Percentiles rank a stretch among this genome's conserved stretches.
Conservation (phyloP, 768 basidiomycete species). For the Suillus alpinus region DNA sequence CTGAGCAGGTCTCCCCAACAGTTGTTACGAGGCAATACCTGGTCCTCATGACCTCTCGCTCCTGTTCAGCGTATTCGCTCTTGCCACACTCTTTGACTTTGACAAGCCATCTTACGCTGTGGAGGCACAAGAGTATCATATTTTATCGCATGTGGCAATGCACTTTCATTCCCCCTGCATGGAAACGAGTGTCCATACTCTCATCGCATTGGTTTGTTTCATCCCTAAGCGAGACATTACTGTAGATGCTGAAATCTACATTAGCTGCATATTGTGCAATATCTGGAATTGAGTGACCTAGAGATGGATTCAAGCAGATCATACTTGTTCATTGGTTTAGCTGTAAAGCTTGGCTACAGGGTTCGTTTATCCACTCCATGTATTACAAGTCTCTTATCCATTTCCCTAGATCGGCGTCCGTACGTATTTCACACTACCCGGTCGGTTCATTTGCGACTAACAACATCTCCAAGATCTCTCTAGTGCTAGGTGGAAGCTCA, state of each 20-base stretch:
- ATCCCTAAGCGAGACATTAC: slow-evolving; percentile 14
- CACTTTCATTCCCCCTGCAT: slow-evolving; percentile 42
- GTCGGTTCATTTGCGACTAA: background rate
- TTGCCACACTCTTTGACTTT: slow-evolving; percentile 63
- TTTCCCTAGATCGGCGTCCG: slow-evolving; percentile 53
- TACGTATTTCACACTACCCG: slow-evolving; percentile 19
- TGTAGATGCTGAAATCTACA: background rate
- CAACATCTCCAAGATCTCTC: slow-evolving; percentile 46
- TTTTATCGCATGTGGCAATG: slow-evolving; percentile 53
- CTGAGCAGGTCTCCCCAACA: slow-evolving; percentile 15
- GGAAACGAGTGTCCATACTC: slow-evolving; percentile 51
- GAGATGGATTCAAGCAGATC: slow-evolving; percentile 44
- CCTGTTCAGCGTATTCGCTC: slow-evolving; percentile 63
- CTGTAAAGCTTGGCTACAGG: slow-evolving; percentile 55
- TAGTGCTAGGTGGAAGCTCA: slow-evolving; percentile 57
- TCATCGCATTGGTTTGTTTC: slow-evolving; percentile 53
- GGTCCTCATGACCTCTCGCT: slow-evolving; percentile 58
- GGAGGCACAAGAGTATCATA: slow-evolving; percentile 61
- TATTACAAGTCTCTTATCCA: slow-evolving; percentile 3
- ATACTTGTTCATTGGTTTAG: slow-evolving; percentile 60
- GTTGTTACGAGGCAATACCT: slow-evolving; percentile 37
- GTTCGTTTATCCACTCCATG: slow-evolving; percentile 36
- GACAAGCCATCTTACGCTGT: slow-evolving; percentile 43
- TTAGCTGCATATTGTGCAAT: slow-evolving; percentile 43
- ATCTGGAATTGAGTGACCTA: slow-evolving; percentile 55